These are phyloP conservation scores for Tylopilus vinaceipallidus DNA, from an alignment of 768 basidiomycete species.

Conservation along the genomic window DNA sequence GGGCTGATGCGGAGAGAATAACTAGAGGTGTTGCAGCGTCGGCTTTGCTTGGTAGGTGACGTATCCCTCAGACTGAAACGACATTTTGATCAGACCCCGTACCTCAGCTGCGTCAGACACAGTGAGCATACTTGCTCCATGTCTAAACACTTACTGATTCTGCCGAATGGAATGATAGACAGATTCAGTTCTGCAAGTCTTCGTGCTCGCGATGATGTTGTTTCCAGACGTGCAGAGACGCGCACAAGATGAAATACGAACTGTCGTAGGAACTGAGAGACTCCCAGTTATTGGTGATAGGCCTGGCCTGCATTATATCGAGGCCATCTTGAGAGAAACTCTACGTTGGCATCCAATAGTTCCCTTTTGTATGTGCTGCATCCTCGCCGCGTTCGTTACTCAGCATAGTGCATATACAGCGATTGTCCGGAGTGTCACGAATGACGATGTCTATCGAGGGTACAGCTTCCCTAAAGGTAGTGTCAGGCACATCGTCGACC, in stretches of 20 bases:
- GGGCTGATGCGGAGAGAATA: background rate
- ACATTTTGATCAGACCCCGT: background rate
- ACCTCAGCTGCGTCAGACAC: conserved; percentile 7
- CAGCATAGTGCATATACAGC: background rate
- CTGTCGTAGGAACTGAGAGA: conserved; percentile 6
- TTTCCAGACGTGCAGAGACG: conserved; percentile 7
- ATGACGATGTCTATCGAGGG: conserved; percentile 9
- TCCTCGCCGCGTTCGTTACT: background rate
- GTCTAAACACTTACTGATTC: background rate
- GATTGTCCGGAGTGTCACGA: conserved; percentile 3
- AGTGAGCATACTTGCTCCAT: background rate
- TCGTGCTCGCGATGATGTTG: conserved; percentile 9
- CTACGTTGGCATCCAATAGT: conserved; percentile 8
- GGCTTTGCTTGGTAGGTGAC: conserved; percentile 3
- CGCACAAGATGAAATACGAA: conserved; percentile 5
- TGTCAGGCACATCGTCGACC: background rate
- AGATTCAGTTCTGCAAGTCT: background rate
- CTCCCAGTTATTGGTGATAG: background rate
- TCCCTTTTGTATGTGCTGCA: conserved; percentile 3
- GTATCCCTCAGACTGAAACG: background rate
- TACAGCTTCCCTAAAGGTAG: conserved; percentile 11
- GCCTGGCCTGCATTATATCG: background rate
- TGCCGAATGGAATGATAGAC: conserved; percentile 1
- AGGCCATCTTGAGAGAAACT: background rate
- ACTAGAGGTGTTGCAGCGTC: conserved; percentile 6